Conservation (phyloP, 345 rosid species). For the Brassica incana region DNA sequence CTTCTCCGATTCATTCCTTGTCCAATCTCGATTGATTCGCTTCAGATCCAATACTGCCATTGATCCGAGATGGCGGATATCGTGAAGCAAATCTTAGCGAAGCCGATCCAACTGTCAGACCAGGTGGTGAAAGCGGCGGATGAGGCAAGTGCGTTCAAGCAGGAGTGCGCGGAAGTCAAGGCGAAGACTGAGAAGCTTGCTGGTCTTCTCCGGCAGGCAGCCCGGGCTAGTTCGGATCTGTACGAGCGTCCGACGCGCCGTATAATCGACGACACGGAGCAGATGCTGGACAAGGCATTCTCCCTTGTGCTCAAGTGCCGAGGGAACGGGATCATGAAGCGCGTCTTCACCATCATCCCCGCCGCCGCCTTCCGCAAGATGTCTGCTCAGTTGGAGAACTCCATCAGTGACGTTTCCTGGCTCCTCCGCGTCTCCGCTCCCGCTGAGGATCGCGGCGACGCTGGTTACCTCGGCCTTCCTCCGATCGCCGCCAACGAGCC, state of each 20-base stretch:
- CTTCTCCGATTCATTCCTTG: too few relatives aligned
- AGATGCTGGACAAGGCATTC: constrained; percentile 74
- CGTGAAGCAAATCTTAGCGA: constrained; percentile 69
- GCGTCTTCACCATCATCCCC: constrained; percentile 73
- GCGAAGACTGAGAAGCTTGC: constrained; percentile 73
- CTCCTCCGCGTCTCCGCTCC: constrained; percentile 89
- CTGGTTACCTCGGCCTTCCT: constrained; percentile 76
- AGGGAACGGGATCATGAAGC: constrained; percentile 65
- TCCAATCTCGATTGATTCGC: too few relatives aligned
- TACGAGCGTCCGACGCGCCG: constrained; percentile 88
- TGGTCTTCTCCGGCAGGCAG: constrained; percentile 76
- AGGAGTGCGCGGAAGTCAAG: constrained; percentile 71
- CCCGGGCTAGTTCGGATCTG: constrained; percentile 68
- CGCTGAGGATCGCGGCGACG: constrained; percentile 65
- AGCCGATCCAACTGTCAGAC: constrained; percentile 80
- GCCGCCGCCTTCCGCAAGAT: constrained; percentile 75
- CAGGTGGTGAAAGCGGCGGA: constrained; percentile 66
- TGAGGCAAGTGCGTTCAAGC: constrained; percentile 69
- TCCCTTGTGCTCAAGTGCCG: constrained; percentile 68
- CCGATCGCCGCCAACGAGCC: constrained; percentile 98
- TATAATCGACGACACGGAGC: constrained; percentile 79
- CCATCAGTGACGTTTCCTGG: constrained; percentile 86
- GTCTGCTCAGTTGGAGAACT: constrained; percentile 69
- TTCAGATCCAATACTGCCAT: too few relatives aligned
- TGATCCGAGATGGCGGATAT: constrained; percentile 60